Evolutionary conservation across 2,329 filamentous ascomycete species (phyloP).

Genomic region (Paramyrothecium roridum): DNA sequence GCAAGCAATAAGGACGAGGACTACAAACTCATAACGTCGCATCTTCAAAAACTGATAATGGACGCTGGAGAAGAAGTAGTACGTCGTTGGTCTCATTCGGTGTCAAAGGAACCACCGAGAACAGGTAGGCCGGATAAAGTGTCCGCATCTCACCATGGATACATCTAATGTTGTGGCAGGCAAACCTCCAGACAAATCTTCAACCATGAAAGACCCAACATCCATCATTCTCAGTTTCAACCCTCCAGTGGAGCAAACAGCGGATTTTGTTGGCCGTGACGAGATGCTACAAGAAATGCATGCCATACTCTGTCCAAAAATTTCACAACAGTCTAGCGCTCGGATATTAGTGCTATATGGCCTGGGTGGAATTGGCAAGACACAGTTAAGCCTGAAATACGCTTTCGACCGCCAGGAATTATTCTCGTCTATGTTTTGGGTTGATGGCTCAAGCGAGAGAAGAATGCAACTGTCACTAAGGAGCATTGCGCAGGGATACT

Average conservation of each 20-base stretch:
- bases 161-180: no score
- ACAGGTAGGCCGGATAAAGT: not conserved
- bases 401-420: not conserved
- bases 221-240: not conserved
- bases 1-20: not conserved
- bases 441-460: not conserved
- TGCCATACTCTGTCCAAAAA: not conserved
- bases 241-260: not conserved
- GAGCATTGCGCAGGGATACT: not conserved
- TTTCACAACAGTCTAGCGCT: not conserved
- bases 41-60: not conserved
- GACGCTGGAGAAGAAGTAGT: not conserved
- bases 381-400: not conserved
- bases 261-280: not conserved
- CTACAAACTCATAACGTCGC: not conserved
- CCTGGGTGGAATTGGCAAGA: not conserved
- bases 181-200: not conserved
- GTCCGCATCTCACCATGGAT: not conserved
- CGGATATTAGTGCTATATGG: not conserved
- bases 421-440: not conserved
- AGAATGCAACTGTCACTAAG: not conserved
- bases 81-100: not conserved
- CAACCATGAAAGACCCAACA: not conserved
- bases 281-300: not conserved
- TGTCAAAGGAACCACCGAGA: not conserved